phyloP scores from a whole-genome alignment of 176 grass and related monocot genomes.

The Bothriochloa decipiens region DNA sequence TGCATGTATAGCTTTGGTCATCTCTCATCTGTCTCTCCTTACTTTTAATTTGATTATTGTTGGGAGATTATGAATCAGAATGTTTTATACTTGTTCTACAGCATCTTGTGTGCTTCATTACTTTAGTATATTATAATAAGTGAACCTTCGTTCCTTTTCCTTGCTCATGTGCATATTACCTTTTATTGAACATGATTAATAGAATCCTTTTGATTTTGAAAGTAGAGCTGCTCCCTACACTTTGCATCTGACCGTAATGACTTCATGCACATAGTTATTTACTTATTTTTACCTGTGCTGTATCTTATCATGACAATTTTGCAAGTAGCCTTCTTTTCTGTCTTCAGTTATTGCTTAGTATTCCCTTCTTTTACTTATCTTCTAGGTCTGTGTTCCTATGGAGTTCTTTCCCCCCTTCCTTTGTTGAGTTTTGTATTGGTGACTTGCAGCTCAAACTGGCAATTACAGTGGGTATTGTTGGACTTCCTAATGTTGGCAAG shows the following conservation, averaged over 20 bases:
- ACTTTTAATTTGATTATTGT: background rate
- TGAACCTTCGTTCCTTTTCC: background rate
- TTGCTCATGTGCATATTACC: constrained; percentile 14
- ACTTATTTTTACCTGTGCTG: background rate
- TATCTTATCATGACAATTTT: background rate
- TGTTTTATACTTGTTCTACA: background rate
- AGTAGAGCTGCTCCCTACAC: background rate
- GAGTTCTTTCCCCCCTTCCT: background rate
- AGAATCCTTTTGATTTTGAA: background rate
- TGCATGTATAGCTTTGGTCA: background rate
- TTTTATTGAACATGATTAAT: background rate
- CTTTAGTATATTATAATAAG: background rate
- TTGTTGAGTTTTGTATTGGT: constrained; percentile 20
- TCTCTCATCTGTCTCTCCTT: background rate
- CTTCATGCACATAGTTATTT: background rate
- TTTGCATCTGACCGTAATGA: background rate
- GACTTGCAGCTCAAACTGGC: constrained; percentile 76
- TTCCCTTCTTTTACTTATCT: background rate
- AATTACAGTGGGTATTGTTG: constrained; percentile 96
- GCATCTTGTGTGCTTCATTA: background rate
- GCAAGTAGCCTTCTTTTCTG: background rate
- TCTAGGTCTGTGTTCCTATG: background rate
- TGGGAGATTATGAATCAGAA: background rate
- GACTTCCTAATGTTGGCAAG: constrained; percentile 98
- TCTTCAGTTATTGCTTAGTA: background rate